These are phyloP conservation scores for Diutina neorugosa DNA, from an alignment of 1,139 yeast species.

Conservation along the genomic window DNA sequence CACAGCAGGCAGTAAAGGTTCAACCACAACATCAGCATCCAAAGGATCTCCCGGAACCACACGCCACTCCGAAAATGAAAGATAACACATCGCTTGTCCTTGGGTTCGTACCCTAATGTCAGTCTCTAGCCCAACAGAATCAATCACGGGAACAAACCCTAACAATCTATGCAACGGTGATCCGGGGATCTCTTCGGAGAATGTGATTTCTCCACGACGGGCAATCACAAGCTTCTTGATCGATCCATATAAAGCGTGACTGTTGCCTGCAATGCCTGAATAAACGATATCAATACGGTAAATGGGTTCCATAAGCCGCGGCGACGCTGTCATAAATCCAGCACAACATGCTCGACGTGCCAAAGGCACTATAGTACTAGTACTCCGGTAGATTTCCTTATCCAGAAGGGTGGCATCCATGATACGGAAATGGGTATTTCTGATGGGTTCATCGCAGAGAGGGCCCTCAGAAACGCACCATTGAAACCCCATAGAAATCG, in stretches of 20 bases:
- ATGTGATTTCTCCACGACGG: neutral
- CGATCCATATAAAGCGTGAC: neutral
- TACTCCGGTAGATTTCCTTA: constrained; percentile 36
- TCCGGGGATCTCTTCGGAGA: constrained; percentile 5
- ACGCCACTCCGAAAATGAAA: constrained; percentile 62
- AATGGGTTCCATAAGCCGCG: constrained; percentile 74
- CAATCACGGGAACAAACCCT: constrained; percentile 57
- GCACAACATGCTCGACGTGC: constrained; percentile 77
- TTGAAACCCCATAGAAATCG: constrained; percentile 63
- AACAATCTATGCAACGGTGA: constrained; percentile 9
- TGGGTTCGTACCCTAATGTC: constrained; percentile 68
- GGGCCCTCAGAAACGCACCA: constrained; percentile 90
- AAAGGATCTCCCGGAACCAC: constrained; percentile 87
- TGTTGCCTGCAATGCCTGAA: neutral
- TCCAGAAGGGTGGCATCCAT: constrained; percentile 47
- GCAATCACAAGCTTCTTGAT: neutral
- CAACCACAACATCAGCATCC: constrained; percentile 50
- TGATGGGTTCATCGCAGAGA: constrained; percentile 70
- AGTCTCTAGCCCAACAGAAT: constrained; percentile 79
- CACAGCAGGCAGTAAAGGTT: constrained; percentile 67
- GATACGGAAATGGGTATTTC: constrained; percentile 61
- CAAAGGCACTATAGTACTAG: constrained; percentile 76
- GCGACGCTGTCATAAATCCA: constrained; percentile 68
- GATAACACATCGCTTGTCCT: constrained; percentile 65
- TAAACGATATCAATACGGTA: constrained; percentile 54